Evolutionary conservation across 768 basidiomycete genomes (phyloP).

Genomic region (Lactifluus volemus): DNA sequence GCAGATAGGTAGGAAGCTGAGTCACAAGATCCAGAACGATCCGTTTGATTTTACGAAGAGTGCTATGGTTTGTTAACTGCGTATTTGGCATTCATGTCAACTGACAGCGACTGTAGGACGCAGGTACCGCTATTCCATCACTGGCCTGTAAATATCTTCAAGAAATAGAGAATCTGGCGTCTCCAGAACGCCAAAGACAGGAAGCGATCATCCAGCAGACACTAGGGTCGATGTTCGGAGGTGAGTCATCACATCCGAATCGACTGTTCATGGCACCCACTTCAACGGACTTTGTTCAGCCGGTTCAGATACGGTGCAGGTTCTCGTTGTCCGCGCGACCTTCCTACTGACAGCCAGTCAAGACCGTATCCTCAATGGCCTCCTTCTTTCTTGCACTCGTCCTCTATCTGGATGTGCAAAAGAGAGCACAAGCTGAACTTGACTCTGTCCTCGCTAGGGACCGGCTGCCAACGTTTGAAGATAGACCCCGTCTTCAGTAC

Average conservation of each 20-base stretch:
- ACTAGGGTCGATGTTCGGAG: not conserved
- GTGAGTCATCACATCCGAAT: not conserved
- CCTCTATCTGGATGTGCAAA: conserved; percentile 7
- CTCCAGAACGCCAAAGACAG: not conserved
- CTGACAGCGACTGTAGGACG: not conserved
- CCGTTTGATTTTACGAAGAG: conserved; percentile 4
- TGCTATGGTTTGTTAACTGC: not conserved
- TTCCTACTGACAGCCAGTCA: not conserved
- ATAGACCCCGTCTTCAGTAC: conserved; percentile 3
- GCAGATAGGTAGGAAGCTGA: not conserved
- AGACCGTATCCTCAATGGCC: not conserved
- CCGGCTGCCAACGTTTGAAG: conserved; percentile 9
- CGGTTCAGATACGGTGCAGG: not conserved
- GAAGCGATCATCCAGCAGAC: not conserved
- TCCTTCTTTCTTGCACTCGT: not conserved
- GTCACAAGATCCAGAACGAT: not conserved
- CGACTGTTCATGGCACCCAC: not conserved
- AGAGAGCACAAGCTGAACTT: conserved; percentile 8
- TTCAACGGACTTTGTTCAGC: not conserved
- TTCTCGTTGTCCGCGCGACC: not conserved
- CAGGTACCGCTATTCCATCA: not conserved
- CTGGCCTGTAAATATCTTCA: not conserved
- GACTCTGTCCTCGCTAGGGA: conserved; percentile 4
- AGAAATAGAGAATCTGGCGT: not conserved
- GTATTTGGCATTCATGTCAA: not conserved